Evolutionary conservation across 768 basidiomycete genomes (phyloP), one percentile per base, ranked within the genome.

Genomic region (Amanita fuliginea): DNA sequence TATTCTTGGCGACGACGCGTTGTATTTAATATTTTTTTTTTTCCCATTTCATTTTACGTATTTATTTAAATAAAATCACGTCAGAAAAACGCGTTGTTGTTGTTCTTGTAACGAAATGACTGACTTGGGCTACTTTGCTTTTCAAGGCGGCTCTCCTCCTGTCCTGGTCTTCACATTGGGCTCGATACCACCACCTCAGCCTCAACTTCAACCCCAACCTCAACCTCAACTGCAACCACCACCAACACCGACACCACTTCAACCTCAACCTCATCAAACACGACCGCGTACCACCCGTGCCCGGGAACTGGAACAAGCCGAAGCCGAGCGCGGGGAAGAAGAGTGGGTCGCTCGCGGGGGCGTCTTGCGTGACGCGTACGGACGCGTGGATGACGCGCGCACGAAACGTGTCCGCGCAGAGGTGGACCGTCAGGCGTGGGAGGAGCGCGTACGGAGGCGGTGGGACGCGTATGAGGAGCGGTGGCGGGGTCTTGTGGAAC

Each of bases 271-370:
- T 24, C 22, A 24, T 3, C 36, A 10, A 26, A 8, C 46, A 9
- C 36, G 28, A 9, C 9, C 28, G 28, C 8, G 16, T 8, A 26
- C n/a, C 16, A 34, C 6, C n/a, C 42, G 14, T 7, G 33, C 43
- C 35, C 51, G 51, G 2, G 36, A 10, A 13, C 11, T 45, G 3
- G 44, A 51, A 34, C 53, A 51, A 26, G 66, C 56, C n/a, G 70
- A 74, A 41, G 69, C 69, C 10, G 62, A 66, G n/a, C 61, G 60
- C 40, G 75, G 74, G 24, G 80, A 81, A 58, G 67, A 77, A 46
- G 73, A 72, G 11, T 82, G 80, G 77, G 80, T 82, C 1, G 69
- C 75, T 8, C 72, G 69, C 8, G 80, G 80, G 21, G 78, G 79
- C 2, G 59, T 76, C 18, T 66, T 82, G 26, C 70, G 77, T 36